Conservation (phyloP, 768 basidiomycete species). For the Sporobolomyces phaffii region DNA sequence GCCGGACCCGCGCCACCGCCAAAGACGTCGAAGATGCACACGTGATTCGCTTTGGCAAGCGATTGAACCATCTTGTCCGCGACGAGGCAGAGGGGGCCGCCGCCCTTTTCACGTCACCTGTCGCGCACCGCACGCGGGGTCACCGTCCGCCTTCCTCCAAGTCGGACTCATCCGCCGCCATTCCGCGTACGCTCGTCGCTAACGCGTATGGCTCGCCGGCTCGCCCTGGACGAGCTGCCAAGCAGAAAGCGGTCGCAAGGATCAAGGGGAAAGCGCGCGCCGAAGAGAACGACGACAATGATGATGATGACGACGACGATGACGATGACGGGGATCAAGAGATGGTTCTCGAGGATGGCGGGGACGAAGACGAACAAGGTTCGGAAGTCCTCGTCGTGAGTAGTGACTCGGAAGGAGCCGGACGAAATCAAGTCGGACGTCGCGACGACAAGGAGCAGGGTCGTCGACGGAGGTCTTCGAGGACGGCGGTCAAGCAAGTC, state of each 20-base stretch:
- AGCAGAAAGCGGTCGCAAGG: constrained; percentile 8
- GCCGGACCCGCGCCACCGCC: not conserved
- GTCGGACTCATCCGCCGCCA: not conserved
- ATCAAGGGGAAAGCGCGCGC: constrained; percentile 9
- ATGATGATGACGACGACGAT: not conserved
- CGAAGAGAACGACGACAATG: not conserved
- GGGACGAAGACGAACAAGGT: no score
- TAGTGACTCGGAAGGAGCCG: constrained; percentile 1
- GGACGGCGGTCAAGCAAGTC: constrained; percentile 16
- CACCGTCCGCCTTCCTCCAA: not conserved
- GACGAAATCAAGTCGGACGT: not conserved
- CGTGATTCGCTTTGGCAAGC: not conserved
- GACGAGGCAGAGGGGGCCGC: not conserved
- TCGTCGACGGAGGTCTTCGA: constrained; percentile 1
- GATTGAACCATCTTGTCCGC: not conserved
- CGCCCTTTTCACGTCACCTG: constrained; percentile 8
- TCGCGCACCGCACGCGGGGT: constrained; percentile 27
- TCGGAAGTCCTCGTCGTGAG: not conserved
- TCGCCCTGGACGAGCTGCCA: not conserved
- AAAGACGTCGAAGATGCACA: not conserved
- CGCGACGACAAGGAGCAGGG: not conserved
- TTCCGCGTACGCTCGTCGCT: not conserved
- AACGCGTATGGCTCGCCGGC: not conserved
- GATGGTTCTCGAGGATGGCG: constrained; percentile 1
- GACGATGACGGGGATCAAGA: constrained; percentile 3